These are phyloP conservation scores for Physcia stellaris DNA, from an alignment of 495 filamentous ascomycete species.

Conservation along the genomic window DNA sequence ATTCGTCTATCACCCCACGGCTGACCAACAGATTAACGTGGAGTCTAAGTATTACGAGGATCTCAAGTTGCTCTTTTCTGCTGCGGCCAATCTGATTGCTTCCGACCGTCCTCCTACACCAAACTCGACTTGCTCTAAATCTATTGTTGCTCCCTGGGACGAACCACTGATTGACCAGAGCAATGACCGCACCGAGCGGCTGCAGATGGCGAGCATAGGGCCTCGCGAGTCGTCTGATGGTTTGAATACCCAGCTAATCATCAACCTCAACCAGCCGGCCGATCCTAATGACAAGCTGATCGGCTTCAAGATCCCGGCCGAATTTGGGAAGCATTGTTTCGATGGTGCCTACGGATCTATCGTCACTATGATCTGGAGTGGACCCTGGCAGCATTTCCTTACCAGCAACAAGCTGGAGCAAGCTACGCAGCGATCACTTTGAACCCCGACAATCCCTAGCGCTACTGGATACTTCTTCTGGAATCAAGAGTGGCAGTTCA, in stretches of 20 bases:
- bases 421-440: no score
- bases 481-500: no score
- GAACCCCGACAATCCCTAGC: no score
- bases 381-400: slow-evolving; percentile 54
- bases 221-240: no score
- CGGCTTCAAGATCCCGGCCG: slow-evolving; percentile 28
- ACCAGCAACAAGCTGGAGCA: no score
- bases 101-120: neutral
- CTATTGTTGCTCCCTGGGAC: slow-evolving; percentile 7
- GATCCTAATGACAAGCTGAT: slow-evolving; percentile 3
- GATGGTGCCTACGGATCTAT: slow-evolving; percentile 43
- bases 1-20: slow-evolving; percentile 35
- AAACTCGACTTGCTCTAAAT: neutral
- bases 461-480: no score
- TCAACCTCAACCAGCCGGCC: neutral
- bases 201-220: no score
- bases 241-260: neutral
- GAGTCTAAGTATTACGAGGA: slow-evolving; percentile 28
- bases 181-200: neutral
- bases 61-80: slow-evolving; percentile 36
- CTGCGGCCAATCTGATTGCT: slow-evolving; percentile 17
- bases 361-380: slow-evolving; percentile 53
- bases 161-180: no score
- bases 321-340: slow-evolving; percentile 39
- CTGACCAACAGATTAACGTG: slow-evolving; percentile 51